These are phyloP conservation scores for Coffea humblotiana DNA, from an alignment of 305 asterid genomes.

Conservation along the genomic window DNA sequence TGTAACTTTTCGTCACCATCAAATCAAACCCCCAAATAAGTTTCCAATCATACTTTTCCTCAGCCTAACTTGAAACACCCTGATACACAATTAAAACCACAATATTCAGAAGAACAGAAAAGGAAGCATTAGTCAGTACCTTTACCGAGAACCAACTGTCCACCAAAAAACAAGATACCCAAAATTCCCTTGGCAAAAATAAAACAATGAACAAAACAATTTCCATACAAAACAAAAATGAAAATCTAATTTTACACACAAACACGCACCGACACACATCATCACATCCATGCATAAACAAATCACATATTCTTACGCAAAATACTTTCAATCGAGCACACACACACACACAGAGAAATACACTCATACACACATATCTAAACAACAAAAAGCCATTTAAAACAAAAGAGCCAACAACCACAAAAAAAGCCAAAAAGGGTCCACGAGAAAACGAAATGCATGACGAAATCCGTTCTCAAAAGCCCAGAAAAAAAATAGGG, in stretches of 20 bases:
- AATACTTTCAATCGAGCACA: neutral
- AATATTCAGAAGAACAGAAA: conserved; percentile 9
- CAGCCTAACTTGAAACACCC: conserved; percentile 21
- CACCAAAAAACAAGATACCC: neutral
- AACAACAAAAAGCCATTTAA: neutral
- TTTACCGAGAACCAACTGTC: neutral
- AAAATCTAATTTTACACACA: conserved; percentile 9
- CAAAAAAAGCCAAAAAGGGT: neutral
- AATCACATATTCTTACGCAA: neutral
- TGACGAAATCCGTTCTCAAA: conserved; percentile 3
- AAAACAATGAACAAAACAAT: no score
- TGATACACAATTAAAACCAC: conserved; percentile 15
- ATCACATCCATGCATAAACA: neutral
- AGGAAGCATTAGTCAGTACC: conserved; percentile 23
- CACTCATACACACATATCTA: conserved; percentile 2
- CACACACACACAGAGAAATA: neutral
- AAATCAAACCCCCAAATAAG: conserved; percentile 28
- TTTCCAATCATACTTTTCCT: conserved; percentile 15
- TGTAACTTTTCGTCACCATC: conserved; percentile 37
- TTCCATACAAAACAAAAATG: neutral
- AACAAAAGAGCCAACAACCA: conserved; percentile 16
- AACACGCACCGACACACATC: no score
- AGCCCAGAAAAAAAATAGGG: conserved; percentile 9
- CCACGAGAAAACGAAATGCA: conserved; percentile 3
- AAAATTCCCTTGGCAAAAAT: neutral